phyloP scores from a whole-genome alignment of 2,329 filamentous ascomycete species.

The Emericellopsis cladophorae region DNA sequence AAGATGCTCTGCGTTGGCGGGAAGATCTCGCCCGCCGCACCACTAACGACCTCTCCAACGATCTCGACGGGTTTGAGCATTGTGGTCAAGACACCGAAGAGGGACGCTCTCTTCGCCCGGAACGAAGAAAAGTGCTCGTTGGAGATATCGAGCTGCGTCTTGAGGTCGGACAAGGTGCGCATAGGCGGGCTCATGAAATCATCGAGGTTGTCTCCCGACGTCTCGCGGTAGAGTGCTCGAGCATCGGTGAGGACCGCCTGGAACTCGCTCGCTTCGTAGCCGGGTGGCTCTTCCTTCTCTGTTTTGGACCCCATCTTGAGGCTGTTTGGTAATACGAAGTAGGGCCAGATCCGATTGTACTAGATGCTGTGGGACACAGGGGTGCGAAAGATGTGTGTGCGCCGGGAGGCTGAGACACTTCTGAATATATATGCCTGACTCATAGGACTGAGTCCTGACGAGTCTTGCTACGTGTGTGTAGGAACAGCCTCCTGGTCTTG shows the following conservation, averaged over 20 bases:
- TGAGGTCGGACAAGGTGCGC: constrained; percentile 16
- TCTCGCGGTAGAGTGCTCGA: constrained; percentile 16
- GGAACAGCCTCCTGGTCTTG: too few relatives aligned
- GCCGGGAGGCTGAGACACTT: too few relatives aligned
- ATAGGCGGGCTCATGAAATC: constrained; percentile 20
- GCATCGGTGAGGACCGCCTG: constrained; percentile 19
- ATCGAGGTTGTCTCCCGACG: constrained; percentile 13
- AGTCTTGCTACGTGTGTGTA: too few relatives aligned
- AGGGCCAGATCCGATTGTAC: background rate
- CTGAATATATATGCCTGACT: too few relatives aligned
- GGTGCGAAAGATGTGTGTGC: too few relatives aligned
- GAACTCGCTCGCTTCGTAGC: constrained; percentile 7
- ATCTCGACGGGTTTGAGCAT: constrained; percentile 23
- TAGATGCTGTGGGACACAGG: too few relatives aligned
- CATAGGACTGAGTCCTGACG: too few relatives aligned
- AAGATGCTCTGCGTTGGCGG: constrained; percentile 27
- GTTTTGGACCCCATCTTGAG: background rate
- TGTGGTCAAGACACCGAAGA: constrained; percentile 19
- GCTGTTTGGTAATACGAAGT: background rate
- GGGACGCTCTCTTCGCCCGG: constrained; percentile 16
- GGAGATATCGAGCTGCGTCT: constrained; percentile 16
- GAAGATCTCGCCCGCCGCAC: constrained; percentile 23
- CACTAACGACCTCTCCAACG: constrained; percentile 23
- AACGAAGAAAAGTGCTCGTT: constrained; percentile 23
- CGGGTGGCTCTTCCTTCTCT: background rate